Percentiles rank a stretch among this genome's conserved stretches.
Evolutionary conservation across 257 asterid species (phyloP).

Genomic region (Salvia rosmarinus): DNA sequence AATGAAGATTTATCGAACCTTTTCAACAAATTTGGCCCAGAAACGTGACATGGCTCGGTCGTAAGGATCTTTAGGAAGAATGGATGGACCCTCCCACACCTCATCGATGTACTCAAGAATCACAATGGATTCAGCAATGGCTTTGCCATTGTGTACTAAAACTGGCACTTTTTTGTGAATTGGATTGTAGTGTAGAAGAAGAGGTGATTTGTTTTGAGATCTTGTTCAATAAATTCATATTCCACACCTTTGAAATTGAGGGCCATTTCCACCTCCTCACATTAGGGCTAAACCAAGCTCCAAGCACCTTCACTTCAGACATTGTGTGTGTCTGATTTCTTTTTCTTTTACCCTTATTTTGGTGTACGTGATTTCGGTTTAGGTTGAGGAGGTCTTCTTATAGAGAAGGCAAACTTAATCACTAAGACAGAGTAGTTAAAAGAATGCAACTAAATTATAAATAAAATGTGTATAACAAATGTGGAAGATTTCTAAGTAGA

Average conservation of each 20-base stretch:
- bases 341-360: no score
- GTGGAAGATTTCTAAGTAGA: no score
- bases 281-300: slow-evolving; percentile 36
- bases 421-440: no score
- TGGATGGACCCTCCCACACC: not conserved
- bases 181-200: slow-evolving; percentile 22
- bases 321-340: no score
- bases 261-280: slow-evolving; percentile 31
- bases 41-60: slow-evolving; percentile 27
- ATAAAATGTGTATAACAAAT: no score
- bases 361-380: no score
- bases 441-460: no score
- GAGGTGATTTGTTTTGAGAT: slow-evolving; percentile 10
- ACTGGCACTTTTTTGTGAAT: slow-evolving; percentile 32
- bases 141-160: slow-evolving; percentile 20
- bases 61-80: slow-evolving; percentile 31
- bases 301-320: slow-evolving; percentile 45
- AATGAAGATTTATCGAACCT: not conserved
- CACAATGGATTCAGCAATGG: slow-evolving; percentile 18
- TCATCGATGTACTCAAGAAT: slow-evolving; percentile 37
- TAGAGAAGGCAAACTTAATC: no score
- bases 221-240: slow-evolving; percentile 30
- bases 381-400: no score
- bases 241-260: slow-evolving; percentile 32
- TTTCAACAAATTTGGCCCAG: slow-evolving; percentile 22